phyloP scores from a whole-genome alignment of 2,329 filamentous ascomycete genomes.

The Beauveria medogensis region DNA sequence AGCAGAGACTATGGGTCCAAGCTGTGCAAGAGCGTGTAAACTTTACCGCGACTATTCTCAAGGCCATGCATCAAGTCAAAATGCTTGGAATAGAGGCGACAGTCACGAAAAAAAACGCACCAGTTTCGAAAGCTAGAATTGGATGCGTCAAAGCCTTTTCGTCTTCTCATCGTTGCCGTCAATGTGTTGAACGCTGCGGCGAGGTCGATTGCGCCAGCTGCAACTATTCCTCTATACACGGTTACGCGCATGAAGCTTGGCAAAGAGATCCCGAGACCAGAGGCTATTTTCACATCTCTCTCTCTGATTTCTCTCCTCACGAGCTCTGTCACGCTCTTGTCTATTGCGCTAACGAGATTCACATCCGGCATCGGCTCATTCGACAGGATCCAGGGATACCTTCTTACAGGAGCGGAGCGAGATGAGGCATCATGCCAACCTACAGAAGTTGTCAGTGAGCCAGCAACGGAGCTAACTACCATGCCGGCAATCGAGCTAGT shows the following conservation, averaged over 20 bases:
- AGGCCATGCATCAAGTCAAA: slow-evolving; percentile 1
- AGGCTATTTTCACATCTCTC: neutral
- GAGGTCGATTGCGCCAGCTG: neutral
- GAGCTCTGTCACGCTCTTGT: neutral
- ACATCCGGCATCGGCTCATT: slow-evolving; percentile 1
- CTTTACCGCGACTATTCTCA: neutral
- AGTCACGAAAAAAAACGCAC: slow-evolving; percentile 1
- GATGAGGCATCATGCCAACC: neutral
- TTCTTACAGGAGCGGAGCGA: neutral
- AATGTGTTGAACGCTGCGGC: neutral
- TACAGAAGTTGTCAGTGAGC: neutral
- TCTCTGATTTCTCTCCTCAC: neutral
- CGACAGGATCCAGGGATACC: neutral
- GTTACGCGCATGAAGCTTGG: neutral
- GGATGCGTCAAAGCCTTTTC: slow-evolving; percentile 2
- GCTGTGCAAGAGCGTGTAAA: slow-evolving; percentile 2
- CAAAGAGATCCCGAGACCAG: neutral
- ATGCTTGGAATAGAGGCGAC: slow-evolving; percentile 1
- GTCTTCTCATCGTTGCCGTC: slow-evolving; percentile 3
- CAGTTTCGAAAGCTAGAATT: neutral
- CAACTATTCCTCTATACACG: slow-evolving; percentile 1
- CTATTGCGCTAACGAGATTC: neutral
- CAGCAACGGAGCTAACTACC: neutral
- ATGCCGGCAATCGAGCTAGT: neutral
- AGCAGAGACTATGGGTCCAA: neutral